Percentiles rank a stretch among this genome's conserved stretches.
Conservation (phyloP, 169 alveolate genomes). For the Babesia sp. region DNA sequence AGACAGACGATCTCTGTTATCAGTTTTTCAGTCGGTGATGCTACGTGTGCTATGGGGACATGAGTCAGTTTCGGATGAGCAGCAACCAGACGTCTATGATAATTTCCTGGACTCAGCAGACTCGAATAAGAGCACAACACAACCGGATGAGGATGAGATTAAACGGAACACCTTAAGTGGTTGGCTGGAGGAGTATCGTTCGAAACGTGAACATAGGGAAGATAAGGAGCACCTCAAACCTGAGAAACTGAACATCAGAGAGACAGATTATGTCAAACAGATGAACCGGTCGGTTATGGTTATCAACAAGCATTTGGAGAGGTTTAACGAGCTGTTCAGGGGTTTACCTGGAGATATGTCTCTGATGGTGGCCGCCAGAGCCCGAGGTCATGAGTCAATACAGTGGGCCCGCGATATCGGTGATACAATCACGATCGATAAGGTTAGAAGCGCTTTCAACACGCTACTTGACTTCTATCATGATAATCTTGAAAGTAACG, state of each 20-base stretch:
- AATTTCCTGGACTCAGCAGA: constrained; percentile 3
- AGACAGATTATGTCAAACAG: constrained; percentile 18
- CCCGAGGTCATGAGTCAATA: background rate
- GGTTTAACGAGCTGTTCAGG: constrained; percentile 17
- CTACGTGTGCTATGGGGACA: constrained; percentile 54
- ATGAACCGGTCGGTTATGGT: background rate
- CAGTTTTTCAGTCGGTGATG: constrained; percentile 63
- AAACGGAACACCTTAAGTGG: constrained; percentile 24
- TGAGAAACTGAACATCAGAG: constrained; percentile 24
- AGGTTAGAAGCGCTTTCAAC: constrained; percentile 10
- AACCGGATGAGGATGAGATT: constrained; percentile 11
- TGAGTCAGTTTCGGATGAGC: constrained; percentile 15
- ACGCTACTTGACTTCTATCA: constrained; percentile 37
- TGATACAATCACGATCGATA: constrained; percentile 11
- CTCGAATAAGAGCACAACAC: background rate
- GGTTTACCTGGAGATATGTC: constrained; percentile 33
- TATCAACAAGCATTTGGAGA: constrained; percentile 16
- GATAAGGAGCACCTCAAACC: constrained; percentile 1
- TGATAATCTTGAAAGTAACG: constrained; percentile 4
- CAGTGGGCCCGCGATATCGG: background rate
- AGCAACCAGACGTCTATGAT: background rate
- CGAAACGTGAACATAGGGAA: background rate
- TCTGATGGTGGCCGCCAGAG: constrained; percentile 10
- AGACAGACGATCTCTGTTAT: constrained; percentile 38
- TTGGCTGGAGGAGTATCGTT: constrained; percentile 52